A percentile compares a stretch with the other conserved stretches of the same genome.
Conservation (phyloP, 1,284 basidiomycete genomes). For the Chondrostereum purpureum region DNA sequence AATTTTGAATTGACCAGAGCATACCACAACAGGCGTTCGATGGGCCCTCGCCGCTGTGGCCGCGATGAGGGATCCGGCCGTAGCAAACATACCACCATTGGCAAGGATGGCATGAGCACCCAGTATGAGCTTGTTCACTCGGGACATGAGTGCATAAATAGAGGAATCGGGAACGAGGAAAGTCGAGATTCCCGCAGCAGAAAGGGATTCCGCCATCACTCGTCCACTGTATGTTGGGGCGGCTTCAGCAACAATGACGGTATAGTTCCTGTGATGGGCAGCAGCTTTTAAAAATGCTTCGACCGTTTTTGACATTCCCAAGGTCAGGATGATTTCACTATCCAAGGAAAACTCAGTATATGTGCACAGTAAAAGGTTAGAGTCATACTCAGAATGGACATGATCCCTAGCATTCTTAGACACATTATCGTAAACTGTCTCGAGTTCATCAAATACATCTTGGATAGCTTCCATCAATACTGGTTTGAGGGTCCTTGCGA, state of each 20-base stretch:
- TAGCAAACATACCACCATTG: constrained; percentile 91
- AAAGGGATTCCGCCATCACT: constrained; percentile 76
- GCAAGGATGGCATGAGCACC: constrained; percentile 92
- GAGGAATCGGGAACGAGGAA: constrained; percentile 95
- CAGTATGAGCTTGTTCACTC: constrained; percentile 93
- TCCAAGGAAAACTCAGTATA: constrained; percentile 10
- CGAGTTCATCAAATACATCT: constrained; percentile 92
- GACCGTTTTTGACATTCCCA: constrained; percentile 94
- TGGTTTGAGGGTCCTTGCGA: constrained; percentile 64
- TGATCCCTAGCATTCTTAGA: constrained; percentile 94
- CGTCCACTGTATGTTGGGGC: constrained; percentile 89
- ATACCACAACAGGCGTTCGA: constrained; percentile 90
- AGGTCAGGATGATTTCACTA: constrained; percentile 95
- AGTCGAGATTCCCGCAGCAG: constrained; percentile 79
- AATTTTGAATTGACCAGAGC: constrained; percentile 93
- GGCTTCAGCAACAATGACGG: constrained; percentile 93
- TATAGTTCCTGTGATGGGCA: constrained; percentile 87
- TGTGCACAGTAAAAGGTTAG: constrained; percentile 2
- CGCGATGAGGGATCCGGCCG: constrained; percentile 79
- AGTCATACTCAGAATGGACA: constrained; percentile 84
- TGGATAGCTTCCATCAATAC: constrained; percentile 88
- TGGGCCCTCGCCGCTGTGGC: constrained; percentile 89
- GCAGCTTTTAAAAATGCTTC: constrained; percentile 90
- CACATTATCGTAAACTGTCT: constrained; percentile 92
- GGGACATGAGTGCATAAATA: constrained; percentile 93